Evolutionary conservation across 768 basidiomycete genomes (phyloP).

Genomic region (Mycena filopes): DNA sequence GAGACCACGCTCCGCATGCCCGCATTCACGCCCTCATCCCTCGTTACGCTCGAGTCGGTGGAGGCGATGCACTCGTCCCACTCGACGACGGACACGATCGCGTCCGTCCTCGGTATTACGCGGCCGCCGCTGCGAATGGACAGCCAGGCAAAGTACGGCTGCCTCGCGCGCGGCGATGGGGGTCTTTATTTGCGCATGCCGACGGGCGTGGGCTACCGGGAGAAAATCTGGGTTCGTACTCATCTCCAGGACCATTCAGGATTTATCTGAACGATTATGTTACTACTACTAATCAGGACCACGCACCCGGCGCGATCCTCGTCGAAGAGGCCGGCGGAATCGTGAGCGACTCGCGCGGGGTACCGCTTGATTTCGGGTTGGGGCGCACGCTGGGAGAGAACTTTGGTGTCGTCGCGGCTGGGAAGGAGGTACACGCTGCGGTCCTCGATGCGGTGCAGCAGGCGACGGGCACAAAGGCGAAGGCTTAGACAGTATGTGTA

Average conservation of each 20-base stretch:
- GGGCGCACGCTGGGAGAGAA: constrained; percentile 90
- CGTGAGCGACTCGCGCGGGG: constrained; percentile 86
- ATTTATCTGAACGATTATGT: too few relatives aligned
- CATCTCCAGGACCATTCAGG: too few relatives aligned
- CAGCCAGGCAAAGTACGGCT: constrained; percentile 94
- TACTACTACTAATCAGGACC: constrained; percentile 87
- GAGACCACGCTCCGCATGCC: constrained; percentile 66
- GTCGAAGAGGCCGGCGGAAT: constrained; percentile 91
- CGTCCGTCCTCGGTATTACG: constrained; percentile 72
- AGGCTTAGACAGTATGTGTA: constrained; percentile 4
- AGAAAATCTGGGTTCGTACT: constrained; percentile 92
- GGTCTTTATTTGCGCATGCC: constrained; percentile 86
- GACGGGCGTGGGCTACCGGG: constrained; percentile 79
- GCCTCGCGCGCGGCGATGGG: constrained; percentile 87
- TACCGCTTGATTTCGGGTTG: constrained; percentile 83
- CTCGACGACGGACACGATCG: constrained; percentile 81
- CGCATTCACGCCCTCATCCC: constrained; percentile 52
- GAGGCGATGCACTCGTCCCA: constrained; percentile 95
- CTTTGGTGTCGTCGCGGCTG: constrained; percentile 87
- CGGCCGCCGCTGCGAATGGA: constrained; percentile 86
- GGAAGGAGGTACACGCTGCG: constrained; percentile 71
- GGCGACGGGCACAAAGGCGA: constrained; percentile 52
- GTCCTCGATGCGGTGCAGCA: constrained; percentile 81
- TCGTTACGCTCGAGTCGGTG: constrained; percentile 90
- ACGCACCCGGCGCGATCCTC: constrained; percentile 87